A percentile compares a stretch with the other conserved stretches of the same genome.
Conservation (phyloP, 805 yeast genomes). For the Wickerhamomyces queroliae region DNA sequence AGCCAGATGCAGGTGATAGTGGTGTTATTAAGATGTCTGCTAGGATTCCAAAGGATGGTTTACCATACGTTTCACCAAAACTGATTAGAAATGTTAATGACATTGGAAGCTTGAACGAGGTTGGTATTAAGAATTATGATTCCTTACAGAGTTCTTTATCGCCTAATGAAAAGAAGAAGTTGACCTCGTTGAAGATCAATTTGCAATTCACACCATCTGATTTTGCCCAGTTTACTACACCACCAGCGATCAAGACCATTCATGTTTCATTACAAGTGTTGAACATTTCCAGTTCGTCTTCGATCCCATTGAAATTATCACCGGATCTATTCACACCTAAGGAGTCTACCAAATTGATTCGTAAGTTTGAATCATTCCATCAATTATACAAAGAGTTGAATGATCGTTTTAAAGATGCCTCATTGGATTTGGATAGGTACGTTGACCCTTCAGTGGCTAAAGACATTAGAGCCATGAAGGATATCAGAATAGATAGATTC, state of each 20-base stretch:
- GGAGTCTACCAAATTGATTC: no score
- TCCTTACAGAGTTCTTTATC: conserved; percentile 22
- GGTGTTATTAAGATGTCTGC: conserved; percentile 28
- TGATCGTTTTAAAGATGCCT: not conserved
- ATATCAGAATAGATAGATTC: no score
- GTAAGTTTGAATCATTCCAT: no score
- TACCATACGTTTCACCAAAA: conserved; percentile 33
- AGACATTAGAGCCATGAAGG: not conserved
- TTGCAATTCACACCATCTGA: conserved; percentile 27
- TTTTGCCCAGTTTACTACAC: conserved; percentile 17
- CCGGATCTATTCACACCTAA: conserved; percentile 22
- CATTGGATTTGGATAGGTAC: not conserved
- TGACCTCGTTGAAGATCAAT: conserved; percentile 23
- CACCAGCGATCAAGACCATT: conserved; percentile 26
- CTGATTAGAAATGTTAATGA: conserved; percentile 30
- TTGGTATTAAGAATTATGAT: conserved; percentile 30
- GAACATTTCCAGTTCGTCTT: conserved; percentile 26
- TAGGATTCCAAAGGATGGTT: conserved; percentile 26
- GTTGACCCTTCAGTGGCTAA: not conserved
- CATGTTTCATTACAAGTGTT: conserved; percentile 26
- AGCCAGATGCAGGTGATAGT: conserved; percentile 3
- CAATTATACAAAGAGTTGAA: no score
- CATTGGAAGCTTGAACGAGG: conserved; percentile 25
- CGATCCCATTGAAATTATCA: conserved; percentile 37
- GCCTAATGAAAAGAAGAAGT: conserved; percentile 21